Conservation (phyloP, 106 monocot species). For the Amphibolis antarctica region DNA sequence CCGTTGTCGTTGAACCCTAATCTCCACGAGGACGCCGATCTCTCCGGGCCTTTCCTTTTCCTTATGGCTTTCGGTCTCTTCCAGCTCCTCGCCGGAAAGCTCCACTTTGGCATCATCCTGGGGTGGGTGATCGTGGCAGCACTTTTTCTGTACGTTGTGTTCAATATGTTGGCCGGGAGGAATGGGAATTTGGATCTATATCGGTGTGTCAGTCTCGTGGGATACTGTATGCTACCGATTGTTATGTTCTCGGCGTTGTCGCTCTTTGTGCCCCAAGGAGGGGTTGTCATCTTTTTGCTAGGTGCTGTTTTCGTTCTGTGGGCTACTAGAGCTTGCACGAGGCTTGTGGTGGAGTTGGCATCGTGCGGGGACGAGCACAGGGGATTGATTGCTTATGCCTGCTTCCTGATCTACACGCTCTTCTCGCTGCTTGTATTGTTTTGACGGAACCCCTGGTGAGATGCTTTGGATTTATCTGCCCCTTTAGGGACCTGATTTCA, state of each 20-base stretch:
- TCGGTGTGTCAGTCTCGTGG: slow-evolving; percentile 73
- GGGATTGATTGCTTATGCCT: slow-evolving; percentile 83
- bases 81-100: slow-evolving; percentile 93
- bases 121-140: slow-evolving; percentile 90
- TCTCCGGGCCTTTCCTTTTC: slow-evolving; percentile 82
- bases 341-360: slow-evolving; percentile 65
- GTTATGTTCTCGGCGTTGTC: slow-evolving; percentile 79
- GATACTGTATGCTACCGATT: slow-evolving; percentile 92
- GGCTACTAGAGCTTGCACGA: slow-evolving; percentile 81
- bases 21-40: slow-evolving; percentile 89
- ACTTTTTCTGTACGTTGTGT: slow-evolving; percentile 78
- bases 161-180: slow-evolving; percentile 88
- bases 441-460: slow-evolving; percentile 24
- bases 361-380: slow-evolving; percentile 70
- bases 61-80: slow-evolving; percentile 91
- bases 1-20: slow-evolving; percentile 51
- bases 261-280: slow-evolving; percentile 59
- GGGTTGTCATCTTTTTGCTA: slow-evolving; percentile 37
- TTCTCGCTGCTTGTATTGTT: slow-evolving; percentile 91
- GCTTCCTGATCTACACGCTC: slow-evolving; percentile 76
- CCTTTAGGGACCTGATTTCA: no score
- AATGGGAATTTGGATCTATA: slow-evolving; percentile 86
- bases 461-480: not conserved
- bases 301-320: slow-evolving; percentile 70
- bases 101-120: slow-evolving; percentile 88